Evolutionary conservation across 2,329 filamentous ascomycete genomes (phyloP), one percentile per base, ranked within the genome.

Genomic region (Curvularia sp.): DNA sequence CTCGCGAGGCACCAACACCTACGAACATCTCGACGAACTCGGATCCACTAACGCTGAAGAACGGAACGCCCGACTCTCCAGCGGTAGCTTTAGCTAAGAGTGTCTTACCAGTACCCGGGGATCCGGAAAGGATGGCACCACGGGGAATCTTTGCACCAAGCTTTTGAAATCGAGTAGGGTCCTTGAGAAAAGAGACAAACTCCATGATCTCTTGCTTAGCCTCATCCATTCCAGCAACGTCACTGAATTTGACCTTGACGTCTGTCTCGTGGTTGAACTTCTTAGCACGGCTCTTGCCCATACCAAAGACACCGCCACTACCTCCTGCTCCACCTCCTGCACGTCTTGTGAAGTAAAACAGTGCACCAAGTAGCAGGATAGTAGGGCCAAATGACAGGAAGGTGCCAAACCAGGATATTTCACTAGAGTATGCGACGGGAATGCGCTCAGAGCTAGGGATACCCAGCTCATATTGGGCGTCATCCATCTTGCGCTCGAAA

Each of bases 1-100:
- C 95, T 79, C 95, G 87, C 28, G 94, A 98, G 19, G 95, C 92
- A 78, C 95, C 95, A 59, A 99, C 95, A 86, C 95, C 95, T 50
- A 99, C 95, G 75, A 99, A 99, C 94, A 99, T 99, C 80, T 99
- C 95, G 30, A 99, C 94, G 74, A 99, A 99, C 77, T 99, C 95
- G 48, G 95, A 99, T 75, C 95, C 95, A 77, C 93, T 97, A 70
- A 99, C 95, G 72, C 92, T 97, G 85, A 93, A 99, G 84, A 99
- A 99, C 0, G 95, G 95, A 30, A 99, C 95, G 42, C 91, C 90
- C 25, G 95, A 97, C 81, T 99, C 95, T 75, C 95, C 95, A 49
- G 95, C 95, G 9, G 95, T 99, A 13, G 95, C 95, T 82, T 99
- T 99, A 63, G 95, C 95, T 45, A 99, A 86, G 61, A 99, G 82